Base-by-base conservation (phyloP, 2,329 filamentous ascomycete genomes). In the Nannizzia gypsea region DNA sequence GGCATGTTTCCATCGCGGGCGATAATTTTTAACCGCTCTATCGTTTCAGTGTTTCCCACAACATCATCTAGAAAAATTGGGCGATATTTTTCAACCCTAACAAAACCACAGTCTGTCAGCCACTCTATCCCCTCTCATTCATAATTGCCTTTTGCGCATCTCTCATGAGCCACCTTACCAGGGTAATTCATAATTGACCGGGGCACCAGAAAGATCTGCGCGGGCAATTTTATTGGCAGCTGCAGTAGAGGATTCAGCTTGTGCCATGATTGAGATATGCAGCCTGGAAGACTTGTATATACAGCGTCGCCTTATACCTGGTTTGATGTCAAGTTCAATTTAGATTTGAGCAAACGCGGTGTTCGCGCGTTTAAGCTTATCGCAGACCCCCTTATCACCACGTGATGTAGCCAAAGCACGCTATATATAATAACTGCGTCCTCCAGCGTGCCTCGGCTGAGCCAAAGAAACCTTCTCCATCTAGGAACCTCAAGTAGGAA, bases 1-100 rank as follows among this genome's bases (percentile, higher is more conserved):
- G 93, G 93, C 91, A 99, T 96, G 76, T 99, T 99, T 67, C 93
- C 93, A 77, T 97, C 93, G 74, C 91, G 93, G 54, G 93, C 91
- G 67, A 99, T 97, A 69, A 99, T 97, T 72, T 97, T 97, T 68
- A 99, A 79, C 59, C 93, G 88, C 74, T 97, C 92, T 68, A 99
- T 90, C 0, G 93, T 99, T 73, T 99, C 93, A 20, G 89, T 95
- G 74, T 99, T 99, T 70, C 93, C 93, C 59, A 99, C 93, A 58
- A 99, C 86, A 76, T 99, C 92, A 76, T 97, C 90, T 31, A 99
- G 84, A 74, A 95, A 95, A 58, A 95, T 82, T 0, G 93, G 93
- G 42, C 93, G 83, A 77, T 97, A 99, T 74, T 99, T 99, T 76
- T 99, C 93, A 63, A 99, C 93, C 93, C 92, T 96, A 64, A 6